A percentile compares a stretch with the other conserved stretches of the same genome.
phyloP scores from a whole-genome alignment of 768 basidiomycete species.

The Termitomyces sp. region DNA sequence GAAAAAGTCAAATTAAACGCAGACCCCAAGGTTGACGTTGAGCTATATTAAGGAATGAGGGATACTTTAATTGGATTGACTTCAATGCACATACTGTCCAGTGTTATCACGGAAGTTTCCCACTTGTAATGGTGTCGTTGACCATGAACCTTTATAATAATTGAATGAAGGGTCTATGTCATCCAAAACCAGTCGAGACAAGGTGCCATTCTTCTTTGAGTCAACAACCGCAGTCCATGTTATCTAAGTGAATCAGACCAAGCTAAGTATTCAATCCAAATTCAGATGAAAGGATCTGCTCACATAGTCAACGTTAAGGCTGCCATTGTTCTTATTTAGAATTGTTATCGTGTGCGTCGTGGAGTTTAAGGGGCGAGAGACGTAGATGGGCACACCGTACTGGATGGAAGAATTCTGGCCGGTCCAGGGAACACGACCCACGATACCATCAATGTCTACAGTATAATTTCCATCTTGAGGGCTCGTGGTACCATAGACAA shows the following conservation, averaged over 20 bases:
- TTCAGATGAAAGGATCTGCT: not conserved
- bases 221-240: slow-evolving; percentile 2
- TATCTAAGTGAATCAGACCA: not conserved
- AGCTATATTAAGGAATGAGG: not conserved
- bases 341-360: not conserved
- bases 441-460: not conserved
- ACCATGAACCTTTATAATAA: not conserved
- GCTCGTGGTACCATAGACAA: slow-evolving; percentile 3
- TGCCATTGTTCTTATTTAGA: not conserved
- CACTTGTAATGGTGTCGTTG: not conserved
- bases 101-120: not conserved
- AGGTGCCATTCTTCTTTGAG: not conserved
- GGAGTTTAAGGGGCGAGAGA: not conserved
- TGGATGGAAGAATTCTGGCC: not conserved
- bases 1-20: not conserved
- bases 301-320: slow-evolving; percentile 7
- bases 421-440: not conserved
- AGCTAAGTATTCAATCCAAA: not conserved
- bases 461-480: slow-evolving; percentile 4
- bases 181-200: not conserved
- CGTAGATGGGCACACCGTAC: not conserved
- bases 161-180: not conserved
- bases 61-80: not conserved
- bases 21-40: not conserved
- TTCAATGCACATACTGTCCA: not conserved